A percentile compares a stretch with the other conserved stretches of the same genome.
Evolutionary conservation across 257 asterid genomes (phyloP).

Genomic region (Craterostigma plantagineum): DNA sequence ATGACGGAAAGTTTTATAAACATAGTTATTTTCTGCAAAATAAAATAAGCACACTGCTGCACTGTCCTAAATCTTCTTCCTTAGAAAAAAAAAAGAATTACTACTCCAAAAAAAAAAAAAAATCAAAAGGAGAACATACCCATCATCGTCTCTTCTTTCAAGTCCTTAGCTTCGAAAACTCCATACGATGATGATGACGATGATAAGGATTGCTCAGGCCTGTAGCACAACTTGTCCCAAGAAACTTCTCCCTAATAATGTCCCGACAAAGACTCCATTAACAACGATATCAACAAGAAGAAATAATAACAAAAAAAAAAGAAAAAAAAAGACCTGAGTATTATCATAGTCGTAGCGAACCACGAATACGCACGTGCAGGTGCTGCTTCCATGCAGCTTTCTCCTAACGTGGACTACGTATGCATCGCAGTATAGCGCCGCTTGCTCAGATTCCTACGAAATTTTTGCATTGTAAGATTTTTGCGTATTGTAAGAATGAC

Average conservation of each 20-base stretch:
- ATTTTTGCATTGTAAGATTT: neutral
- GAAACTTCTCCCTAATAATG: constrained; percentile 42
- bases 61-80: too few relatives aligned
- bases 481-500: too few relatives aligned
- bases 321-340: constrained; percentile 23
- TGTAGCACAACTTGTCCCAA: constrained; percentile 32
- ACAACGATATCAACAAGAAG: too few relatives aligned
- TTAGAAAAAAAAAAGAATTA: too few relatives aligned
- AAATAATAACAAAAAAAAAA: neutral
- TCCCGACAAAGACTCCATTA: neutral
- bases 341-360: constrained; percentile 43
- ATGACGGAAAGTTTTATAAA: too few relatives aligned
- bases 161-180: too few relatives aligned
- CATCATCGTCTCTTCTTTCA: too few relatives aligned
- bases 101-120: too few relatives aligned
- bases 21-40: too few relatives aligned
- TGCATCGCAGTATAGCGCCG: constrained; percentile 53
- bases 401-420: constrained; percentile 35
- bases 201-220: constrained; percentile 29
- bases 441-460: constrained; percentile 41
- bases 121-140: too few relatives aligned
- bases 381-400: constrained; percentile 19
- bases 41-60: too few relatives aligned
- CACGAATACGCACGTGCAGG: constrained; percentile 49
- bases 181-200: too few relatives aligned